These are phyloP conservation scores for Suillus alpinus DNA, from an alignment of 768 basidiomycete genomes.

Conservation along the genomic window DNA sequence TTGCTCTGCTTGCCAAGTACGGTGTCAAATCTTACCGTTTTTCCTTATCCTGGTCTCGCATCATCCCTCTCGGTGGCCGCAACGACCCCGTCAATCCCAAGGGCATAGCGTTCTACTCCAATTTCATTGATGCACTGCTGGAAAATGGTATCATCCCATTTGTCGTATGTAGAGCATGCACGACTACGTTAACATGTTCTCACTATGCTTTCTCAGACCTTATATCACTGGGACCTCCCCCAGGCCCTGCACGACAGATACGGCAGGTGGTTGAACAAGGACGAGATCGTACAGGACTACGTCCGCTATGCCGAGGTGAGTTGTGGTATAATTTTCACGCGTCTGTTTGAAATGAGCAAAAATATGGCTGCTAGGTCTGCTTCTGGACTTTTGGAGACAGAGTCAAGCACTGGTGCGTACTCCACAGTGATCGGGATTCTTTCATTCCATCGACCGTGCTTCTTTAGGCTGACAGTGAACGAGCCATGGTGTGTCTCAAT, in stretches of 20 bases:
- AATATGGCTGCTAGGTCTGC: slow-evolving; percentile 45
- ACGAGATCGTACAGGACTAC: slow-evolving; percentile 67
- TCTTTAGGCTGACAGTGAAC: slow-evolving; percentile 64
- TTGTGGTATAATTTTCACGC: slow-evolving; percentile 6
- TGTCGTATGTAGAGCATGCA: slow-evolving; percentile 42
- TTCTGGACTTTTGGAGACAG: slow-evolving; percentile 75
- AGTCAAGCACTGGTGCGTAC: slow-evolving; percentile 64
- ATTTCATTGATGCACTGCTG: slow-evolving; percentile 66
- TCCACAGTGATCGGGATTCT: background rate
- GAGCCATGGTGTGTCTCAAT: slow-evolving; percentile 74
- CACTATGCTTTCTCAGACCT: slow-evolving; percentile 39
- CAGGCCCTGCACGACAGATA: slow-evolving; percentile 72
- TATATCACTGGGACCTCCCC: slow-evolving; percentile 81
- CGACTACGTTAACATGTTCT: slow-evolving; percentile 2
- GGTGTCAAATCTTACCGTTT: slow-evolving; percentile 76
- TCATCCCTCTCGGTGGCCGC: slow-evolving; percentile 71
- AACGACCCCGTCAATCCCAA: slow-evolving; percentile 69
- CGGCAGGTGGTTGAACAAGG: slow-evolving; percentile 72
- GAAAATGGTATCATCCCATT: slow-evolving; percentile 65
- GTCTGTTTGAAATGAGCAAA: background rate
- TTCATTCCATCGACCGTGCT: slow-evolving; percentile 21
- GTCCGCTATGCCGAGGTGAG: slow-evolving; percentile 54
- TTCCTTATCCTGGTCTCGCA: slow-evolving; percentile 72
- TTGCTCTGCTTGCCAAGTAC: slow-evolving; percentile 58
- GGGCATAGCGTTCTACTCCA: slow-evolving; percentile 69